These are phyloP conservation scores for Peltaster fructicola DNA, from an alignment of 2,329 filamentous ascomycete species.

Conservation along the genomic window DNA sequence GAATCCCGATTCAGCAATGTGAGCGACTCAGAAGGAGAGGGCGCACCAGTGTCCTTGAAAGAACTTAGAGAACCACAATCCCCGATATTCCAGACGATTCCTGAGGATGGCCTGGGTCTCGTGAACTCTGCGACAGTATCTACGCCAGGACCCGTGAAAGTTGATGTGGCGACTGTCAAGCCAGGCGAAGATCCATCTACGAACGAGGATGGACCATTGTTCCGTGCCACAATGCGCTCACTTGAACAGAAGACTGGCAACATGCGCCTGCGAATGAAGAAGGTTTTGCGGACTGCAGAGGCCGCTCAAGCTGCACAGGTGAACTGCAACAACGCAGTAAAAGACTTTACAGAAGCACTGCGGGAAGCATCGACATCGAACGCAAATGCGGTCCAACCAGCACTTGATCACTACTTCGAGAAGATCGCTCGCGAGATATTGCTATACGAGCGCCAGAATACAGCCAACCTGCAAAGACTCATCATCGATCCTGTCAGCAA, in stretches of 20 bases:
- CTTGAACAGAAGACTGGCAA: constrained; percentile 91
- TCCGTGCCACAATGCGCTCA: constrained; percentile 90
- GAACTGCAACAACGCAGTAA: constrained; percentile 71
- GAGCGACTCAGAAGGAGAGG: constrained; percentile 46
- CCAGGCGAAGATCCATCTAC: constrained; percentile 71
- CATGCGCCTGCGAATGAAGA: constrained; percentile 89
- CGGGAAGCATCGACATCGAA: constrained; percentile 80
- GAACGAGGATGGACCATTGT: constrained; percentile 83
- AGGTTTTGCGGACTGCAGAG: constrained; percentile 86
- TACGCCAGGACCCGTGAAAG: constrained; percentile 39
- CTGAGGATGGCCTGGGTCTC: constrained; percentile 28
- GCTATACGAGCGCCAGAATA: constrained; percentile 69
- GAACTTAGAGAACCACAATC: constrained; percentile 28
- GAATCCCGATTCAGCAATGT: constrained; percentile 47
- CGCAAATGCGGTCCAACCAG: constrained; percentile 89
- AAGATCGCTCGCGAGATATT: constrained; percentile 88
- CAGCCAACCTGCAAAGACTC: constrained; percentile 67
- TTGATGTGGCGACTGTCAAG: constrained; percentile 74
- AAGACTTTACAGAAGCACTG: constrained; percentile 67
- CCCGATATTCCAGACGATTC: constrained; percentile 29
- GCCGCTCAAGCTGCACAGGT: constrained; percentile 63
- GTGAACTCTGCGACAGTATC: constrained; percentile 23
- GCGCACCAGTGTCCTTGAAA: constrained; percentile 21
- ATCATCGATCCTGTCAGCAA: constrained; percentile 89
- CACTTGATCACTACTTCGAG: constrained; percentile 94